Conservation (phyloP, 805 yeast genomes). For the Saccharomycopsis oosterbeekiorum region DNA sequence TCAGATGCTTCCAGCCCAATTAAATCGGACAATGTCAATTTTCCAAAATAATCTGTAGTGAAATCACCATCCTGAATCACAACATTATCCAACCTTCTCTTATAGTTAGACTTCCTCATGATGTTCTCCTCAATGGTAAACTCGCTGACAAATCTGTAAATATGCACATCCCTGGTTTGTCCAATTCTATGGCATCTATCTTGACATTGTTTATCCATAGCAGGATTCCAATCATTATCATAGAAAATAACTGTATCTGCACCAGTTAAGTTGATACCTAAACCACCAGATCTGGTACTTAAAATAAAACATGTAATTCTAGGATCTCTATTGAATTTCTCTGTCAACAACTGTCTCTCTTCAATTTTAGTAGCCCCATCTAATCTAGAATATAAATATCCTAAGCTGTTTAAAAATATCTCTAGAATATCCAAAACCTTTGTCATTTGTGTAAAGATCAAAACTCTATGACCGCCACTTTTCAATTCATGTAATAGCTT, state of each 20-base stretch:
- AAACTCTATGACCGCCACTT: slow-evolving; percentile 83
- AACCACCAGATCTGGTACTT: slow-evolving; percentile 95
- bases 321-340: slow-evolving; percentile 79
- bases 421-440: slow-evolving; percentile 89
- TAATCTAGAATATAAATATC: slow-evolving; percentile 85
- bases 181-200: slow-evolving; percentile 99
- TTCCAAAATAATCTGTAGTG: slow-evolving; percentile 91
- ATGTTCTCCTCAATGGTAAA: slow-evolving; percentile 94
- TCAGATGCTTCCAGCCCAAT: slow-evolving; percentile 39
- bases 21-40: slow-evolving; percentile 75
- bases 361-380: slow-evolving; percentile 98
- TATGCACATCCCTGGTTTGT: slow-evolving; percentile 95
- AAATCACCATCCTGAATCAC: slow-evolving; percentile 97
- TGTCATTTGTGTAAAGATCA: slow-evolving; percentile 97
- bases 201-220: slow-evolving; percentile 98
- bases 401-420: slow-evolving; percentile 87
- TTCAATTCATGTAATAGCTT: slow-evolving; percentile 63
- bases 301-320: slow-evolving; percentile 83
- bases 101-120: slow-evolving; percentile 87
- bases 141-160: slow-evolving; percentile 91
- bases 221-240: slow-evolving; percentile 99
- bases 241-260: slow-evolving; percentile 98
- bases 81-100: slow-evolving; percentile 85
- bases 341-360: slow-evolving; percentile 91
- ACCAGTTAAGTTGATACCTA: slow-evolving; percentile 95